phyloP scores from a whole-genome alignment of 805 yeast genomes.

The Saccharomycopsis microspora region DNA sequence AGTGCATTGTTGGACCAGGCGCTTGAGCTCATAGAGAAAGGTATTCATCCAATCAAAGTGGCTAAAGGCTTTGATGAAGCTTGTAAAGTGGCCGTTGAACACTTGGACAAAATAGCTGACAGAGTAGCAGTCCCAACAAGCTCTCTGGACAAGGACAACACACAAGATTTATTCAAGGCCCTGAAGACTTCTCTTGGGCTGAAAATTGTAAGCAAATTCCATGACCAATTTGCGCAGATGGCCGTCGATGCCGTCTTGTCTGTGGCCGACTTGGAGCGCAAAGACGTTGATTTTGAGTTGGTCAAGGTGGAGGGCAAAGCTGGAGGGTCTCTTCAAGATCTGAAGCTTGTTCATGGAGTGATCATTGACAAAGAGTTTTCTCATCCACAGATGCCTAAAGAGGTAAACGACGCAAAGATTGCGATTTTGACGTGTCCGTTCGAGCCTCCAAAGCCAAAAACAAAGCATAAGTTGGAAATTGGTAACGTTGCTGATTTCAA shows the following conservation, averaged over 20 bases:
- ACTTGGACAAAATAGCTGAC: slow-evolving; percentile 58
- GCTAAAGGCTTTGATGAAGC: slow-evolving; percentile 94
- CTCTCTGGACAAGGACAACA: slow-evolving; percentile 20
- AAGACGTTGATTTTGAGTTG: slow-evolving; percentile 94
- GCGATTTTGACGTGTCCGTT: slow-evolving; percentile 97
- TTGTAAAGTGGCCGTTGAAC: slow-evolving; percentile 59
- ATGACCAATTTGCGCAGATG: slow-evolving; percentile 88
- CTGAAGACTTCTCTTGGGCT: slow-evolving; percentile 94
- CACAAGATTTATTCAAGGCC: slow-evolving; percentile 63
- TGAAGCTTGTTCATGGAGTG: slow-evolving; percentile 80
- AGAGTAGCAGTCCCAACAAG: slow-evolving; percentile 27
- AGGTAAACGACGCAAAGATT: slow-evolving; percentile 58
- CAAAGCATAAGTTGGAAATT: slow-evolving; percentile 95
- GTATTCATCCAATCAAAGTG: slow-evolving; percentile 95
- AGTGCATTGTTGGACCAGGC: slow-evolving; percentile 93
- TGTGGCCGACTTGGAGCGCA: slow-evolving; percentile 85
- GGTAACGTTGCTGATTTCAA: slow-evolving; percentile 96
- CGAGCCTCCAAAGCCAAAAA: slow-evolving; percentile 99
- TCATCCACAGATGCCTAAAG: slow-evolving; percentile 96
- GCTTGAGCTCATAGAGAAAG: slow-evolving; percentile 80
- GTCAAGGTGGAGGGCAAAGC: slow-evolving; percentile 92
- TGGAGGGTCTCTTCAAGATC: slow-evolving; percentile 88
- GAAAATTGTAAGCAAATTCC: slow-evolving; percentile 88
- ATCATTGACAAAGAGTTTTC: slow-evolving; percentile 93
- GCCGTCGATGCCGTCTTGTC: slow-evolving; percentile 93